A percentile compares a stretch with the other conserved stretches of the same genome.
Conservation (phyloP, 331 rosid species). For the Stylosanthes scabra region DNA sequence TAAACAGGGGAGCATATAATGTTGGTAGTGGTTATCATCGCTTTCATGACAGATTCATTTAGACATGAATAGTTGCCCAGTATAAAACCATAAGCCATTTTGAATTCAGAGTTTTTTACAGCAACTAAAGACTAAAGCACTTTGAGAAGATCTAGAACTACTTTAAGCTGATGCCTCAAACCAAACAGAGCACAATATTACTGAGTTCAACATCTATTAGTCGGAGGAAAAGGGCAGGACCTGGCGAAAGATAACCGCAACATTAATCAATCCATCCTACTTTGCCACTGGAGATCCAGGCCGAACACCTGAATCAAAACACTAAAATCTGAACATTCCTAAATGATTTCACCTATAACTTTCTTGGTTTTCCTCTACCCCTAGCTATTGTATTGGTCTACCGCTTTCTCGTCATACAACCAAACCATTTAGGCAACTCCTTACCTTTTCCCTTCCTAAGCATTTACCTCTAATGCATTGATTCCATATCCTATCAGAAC, state of each 20-base stretch:
- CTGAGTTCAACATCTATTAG: neutral
- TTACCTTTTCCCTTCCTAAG: neutral
- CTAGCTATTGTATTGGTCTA: neutral
- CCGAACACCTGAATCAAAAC: neutral
- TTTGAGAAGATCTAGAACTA: constrained; percentile 15
- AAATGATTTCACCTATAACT: neutral
- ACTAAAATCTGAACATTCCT: neutral
- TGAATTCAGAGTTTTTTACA: constrained; percentile 18
- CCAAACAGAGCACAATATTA: neutral
- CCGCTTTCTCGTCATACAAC: neutral
- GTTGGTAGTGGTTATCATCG: neutral
- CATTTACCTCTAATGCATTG: neutral
- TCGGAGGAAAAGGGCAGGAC: neutral
- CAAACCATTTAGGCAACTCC: neutral
- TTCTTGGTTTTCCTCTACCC: neutral
- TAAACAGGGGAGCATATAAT: neutral
- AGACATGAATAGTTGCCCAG: neutral
- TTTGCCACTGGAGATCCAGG: neutral
- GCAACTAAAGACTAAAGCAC: neutral
- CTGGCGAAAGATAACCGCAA: neutral
- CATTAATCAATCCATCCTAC: too few relatives aligned
- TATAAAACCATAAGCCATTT: neutral
- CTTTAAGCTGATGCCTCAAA: neutral
- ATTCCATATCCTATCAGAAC: neutral
- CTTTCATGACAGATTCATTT: constrained; percentile 4